phyloP scores from a whole-genome alignment of 2,329 filamentous ascomycete genomes.

The Fusarium tuaranense region DNA sequence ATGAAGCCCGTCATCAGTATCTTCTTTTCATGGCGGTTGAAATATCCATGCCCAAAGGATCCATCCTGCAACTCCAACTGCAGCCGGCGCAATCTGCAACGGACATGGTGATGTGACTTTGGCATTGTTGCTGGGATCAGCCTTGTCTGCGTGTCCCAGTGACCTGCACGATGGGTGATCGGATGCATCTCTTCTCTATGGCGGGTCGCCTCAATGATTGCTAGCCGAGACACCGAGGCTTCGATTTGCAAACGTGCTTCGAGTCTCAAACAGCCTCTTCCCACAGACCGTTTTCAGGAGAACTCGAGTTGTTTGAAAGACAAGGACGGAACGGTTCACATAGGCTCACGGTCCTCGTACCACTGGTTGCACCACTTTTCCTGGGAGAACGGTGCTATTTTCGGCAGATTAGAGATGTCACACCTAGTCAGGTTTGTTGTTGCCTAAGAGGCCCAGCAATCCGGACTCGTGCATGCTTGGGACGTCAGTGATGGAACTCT shows the following conservation, averaged over 20 bases:
- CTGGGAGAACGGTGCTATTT: constrained; percentile 36
- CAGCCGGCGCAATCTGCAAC: constrained; percentile 7
- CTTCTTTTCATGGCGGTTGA: neutral
- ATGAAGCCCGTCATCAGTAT: constrained; percentile 27
- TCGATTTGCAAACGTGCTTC: constrained; percentile 7
- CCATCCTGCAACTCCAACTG: constrained; percentile 4
- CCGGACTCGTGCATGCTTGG: neutral
- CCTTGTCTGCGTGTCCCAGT: constrained; percentile 17
- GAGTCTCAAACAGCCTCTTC: constrained; percentile 1
- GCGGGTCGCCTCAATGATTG: constrained; percentile 21
- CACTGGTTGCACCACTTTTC: constrained; percentile 22
- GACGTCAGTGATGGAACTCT: neutral
- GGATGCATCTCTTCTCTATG: constrained; percentile 3
- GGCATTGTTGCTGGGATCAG: constrained; percentile 4
- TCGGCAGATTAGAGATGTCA: constrained; percentile 28
- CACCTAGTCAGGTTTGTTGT: constrained; percentile 8
- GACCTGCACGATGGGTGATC: constrained; percentile 8
- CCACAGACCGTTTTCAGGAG: neutral
- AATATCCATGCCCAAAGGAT: constrained; percentile 21
- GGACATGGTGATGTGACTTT: constrained; percentile 6
- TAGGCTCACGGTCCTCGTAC: constrained; percentile 20
- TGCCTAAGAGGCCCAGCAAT: constrained; percentile 6
- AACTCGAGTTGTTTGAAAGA: constrained; percentile 2
- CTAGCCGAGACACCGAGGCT: constrained; percentile 27
- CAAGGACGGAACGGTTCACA: constrained; percentile 8